Base-by-base conservation (phyloP, 257 asterid genomes). In the Cynanchum wilfordii region DNA sequence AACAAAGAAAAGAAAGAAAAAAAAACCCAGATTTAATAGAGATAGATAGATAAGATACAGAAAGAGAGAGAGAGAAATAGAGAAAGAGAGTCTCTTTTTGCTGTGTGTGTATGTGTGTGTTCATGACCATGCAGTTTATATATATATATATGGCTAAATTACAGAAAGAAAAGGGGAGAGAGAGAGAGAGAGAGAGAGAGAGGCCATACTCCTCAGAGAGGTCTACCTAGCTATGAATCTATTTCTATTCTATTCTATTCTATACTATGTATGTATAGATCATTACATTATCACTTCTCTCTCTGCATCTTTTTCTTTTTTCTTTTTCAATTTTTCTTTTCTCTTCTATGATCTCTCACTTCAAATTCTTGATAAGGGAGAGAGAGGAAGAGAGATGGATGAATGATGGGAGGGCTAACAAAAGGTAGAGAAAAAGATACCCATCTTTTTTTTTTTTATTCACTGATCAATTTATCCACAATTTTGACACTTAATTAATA, bases 391-490 rank as follows among this genome's bases (percentile, higher is more conserved):
- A 83, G 57, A 49, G 50, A 66, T 80, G 62, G 87, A 77, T 72
- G 82, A 66, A 77, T 72, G 82, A 66, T 59, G 78, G 38, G 38
- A 7, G 82, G 78, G 78, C 83, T 84, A 73, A 87, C 70, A 87
- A 87, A 91, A 83, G 85, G 82, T 75, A 74, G 82, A 74, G 76
- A 71, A 72, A 79, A 79, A 82, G 83, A 82, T 79, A 45, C 81
- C 73, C 84, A 80, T 84, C 89, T 87, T 89, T 86, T 42, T 42
- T 42, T 75, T 79, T 33, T 42, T 7, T 42, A 78, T 81, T 87
- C 88, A 82, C 86, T 75, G 89, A 82, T 85, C 70, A 76, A 83
- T 82, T 80, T 85, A 88, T 80, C 88, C 81, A 76, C 89, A 78
- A 79, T 74, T 36, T 42, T 67, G 10, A 10, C 10, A 7, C 10